These are phyloP conservation scores for Fraxinus latifolia DNA, from an alignment of 305 asterid genomes.

Conservation along the genomic window DNA sequence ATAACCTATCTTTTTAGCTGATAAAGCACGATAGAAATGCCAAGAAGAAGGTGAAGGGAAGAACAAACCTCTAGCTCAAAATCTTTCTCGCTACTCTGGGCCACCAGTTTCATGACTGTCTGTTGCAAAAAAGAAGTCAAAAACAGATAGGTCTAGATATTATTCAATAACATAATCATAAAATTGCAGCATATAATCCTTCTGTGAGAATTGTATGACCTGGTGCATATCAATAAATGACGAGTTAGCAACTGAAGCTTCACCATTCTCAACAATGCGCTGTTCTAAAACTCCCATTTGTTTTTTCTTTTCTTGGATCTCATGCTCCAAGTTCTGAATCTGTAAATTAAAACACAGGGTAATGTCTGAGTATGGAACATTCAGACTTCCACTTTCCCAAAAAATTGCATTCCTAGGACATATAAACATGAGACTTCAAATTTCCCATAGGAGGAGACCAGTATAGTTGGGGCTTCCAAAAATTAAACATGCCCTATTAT, in stretches of 20 bases:
- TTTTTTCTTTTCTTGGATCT: constrained; percentile 76
- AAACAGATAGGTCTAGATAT: background rate
- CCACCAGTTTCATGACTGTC: constrained; percentile 48
- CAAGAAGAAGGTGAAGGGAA: constrained; percentile 6
- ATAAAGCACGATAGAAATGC: background rate
- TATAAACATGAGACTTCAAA: background rate
- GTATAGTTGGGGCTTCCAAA: background rate
- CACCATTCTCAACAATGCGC: constrained; percentile 75
- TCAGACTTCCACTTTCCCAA: constrained; percentile 16
- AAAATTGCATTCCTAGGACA: constrained; percentile 5
- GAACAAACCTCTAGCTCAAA: constrained; percentile 48
- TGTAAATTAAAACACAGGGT: constrained; percentile 28
- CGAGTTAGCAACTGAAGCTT: constrained; percentile 79
- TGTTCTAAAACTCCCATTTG: constrained; percentile 82
- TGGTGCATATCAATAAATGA: constrained; percentile 58
- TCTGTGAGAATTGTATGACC: background rate
- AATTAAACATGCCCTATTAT: background rate
- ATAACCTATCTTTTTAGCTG: background rate
- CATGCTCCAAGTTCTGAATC: constrained; percentile 81
- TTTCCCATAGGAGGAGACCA: background rate
- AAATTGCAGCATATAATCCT: background rate
- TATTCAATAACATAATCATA: background rate
- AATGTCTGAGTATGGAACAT: constrained; percentile 2
- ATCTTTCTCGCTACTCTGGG: constrained; percentile 47
- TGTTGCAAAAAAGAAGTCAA: constrained; percentile 30